phyloP scores from a whole-genome alignment of 805 yeast species.

The Monosporozyma servazzii region DNA sequence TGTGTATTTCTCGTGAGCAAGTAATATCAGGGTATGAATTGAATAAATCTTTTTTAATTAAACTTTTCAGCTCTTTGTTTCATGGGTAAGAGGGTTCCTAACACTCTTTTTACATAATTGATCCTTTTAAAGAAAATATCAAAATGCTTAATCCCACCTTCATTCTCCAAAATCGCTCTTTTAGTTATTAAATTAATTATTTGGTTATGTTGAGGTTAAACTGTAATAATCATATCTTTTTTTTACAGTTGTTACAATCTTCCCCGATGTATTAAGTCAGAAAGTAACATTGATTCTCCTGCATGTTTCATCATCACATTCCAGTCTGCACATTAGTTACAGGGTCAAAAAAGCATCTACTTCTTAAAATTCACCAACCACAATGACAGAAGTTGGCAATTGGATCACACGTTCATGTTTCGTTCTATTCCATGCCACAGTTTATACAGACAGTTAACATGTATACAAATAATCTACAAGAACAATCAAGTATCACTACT shows the following conservation, averaged over 20 bases:
- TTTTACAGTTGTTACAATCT: conserved; percentile 56
- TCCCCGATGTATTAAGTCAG: conserved; percentile 89
- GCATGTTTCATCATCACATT: conserved; percentile 95
- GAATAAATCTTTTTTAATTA: conserved; percentile 29
- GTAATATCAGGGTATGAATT: not conserved
- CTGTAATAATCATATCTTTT: no score
- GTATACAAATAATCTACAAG: no score
- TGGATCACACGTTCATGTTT: conserved; percentile 33
- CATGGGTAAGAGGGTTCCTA: conserved; percentile 62
- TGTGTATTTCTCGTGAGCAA: not conserved
- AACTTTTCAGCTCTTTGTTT: conserved; percentile 75
- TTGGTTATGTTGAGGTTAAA: not conserved
- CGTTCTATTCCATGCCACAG: not conserved
- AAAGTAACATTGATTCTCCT: conserved; percentile 95
- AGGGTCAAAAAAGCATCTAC: conserved; percentile 96
- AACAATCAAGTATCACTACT: not conserved
- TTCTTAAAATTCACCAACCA: conserved; percentile 98
- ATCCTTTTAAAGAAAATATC: conserved; percentile 95
- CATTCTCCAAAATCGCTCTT: conserved; percentile 73
- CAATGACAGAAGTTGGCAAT: conserved; percentile 91
- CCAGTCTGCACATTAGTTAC: conserved; percentile 98
- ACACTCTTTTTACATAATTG: conserved; percentile 75
- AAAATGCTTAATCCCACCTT: conserved; percentile 95
- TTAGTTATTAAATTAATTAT: conserved; percentile 93
- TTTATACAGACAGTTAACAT: not conserved